A percentile compares a stretch with the other conserved stretches of the same genome.
Conservation (phyloP, 2,329 filamentous ascomycete species). For the Alternaria infectoria region DNA sequence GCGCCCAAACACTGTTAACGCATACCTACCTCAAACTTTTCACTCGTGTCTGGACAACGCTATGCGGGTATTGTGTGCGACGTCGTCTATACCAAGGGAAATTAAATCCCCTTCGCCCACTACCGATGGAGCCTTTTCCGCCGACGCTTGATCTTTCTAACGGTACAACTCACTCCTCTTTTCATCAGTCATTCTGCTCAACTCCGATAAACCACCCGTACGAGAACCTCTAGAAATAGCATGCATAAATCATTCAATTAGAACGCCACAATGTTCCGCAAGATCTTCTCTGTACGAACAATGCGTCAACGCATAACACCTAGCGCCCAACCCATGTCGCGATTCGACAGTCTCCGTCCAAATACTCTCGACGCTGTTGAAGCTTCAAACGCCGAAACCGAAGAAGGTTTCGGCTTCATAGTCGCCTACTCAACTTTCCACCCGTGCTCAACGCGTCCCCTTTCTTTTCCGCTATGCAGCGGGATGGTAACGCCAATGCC, state of each 20-base stretch:
- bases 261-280: constrained; percentile 1
- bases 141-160: neutral
- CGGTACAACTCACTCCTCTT: neutral
- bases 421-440: neutral
- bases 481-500: neutral
- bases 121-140: neutral
- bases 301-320: neutral
- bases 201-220: neutral
- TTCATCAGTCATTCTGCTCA: neutral
- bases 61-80: neutral
- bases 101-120: neutral
- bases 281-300: neutral
- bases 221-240: neutral
- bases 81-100: no score
- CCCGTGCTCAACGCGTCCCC: constrained; percentile 5
- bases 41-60: neutral
- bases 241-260: neutral
- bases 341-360: neutral
- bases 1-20: neutral
- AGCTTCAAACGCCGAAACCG: neutral
- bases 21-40: neutral
- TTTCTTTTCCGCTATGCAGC: constrained; percentile 1
- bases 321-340: neutral
- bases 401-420: neutral
- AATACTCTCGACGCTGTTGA: neutral